Conservation (phyloP, 345 rosid species). For the Hibiscus tridactylites region DNA sequence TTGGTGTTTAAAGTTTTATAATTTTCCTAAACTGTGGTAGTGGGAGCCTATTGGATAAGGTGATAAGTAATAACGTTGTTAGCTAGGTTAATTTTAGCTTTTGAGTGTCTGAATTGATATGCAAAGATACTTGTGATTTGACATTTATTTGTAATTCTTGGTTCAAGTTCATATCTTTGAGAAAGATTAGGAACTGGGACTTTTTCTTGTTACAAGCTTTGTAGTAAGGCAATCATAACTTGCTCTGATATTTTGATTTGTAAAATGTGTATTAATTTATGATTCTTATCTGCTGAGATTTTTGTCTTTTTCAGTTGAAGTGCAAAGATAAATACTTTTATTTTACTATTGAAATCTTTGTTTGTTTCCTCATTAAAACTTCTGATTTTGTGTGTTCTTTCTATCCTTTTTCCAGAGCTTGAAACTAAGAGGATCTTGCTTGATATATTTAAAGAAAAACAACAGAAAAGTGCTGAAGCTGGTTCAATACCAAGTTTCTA, state of each 20-base stretch:
- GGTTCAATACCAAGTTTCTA: constrained; percentile 89
- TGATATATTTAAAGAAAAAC: constrained; percentile 96
- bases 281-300: neutral
- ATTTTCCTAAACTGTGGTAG: neutral
- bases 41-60: neutral
- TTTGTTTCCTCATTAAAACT: neutral
- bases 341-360: neutral
- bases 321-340: neutral
- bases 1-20: neutral
- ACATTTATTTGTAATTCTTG: neutral
- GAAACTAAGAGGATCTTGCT: constrained; percentile 97
- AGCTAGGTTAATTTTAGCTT: neutral
- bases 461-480: constrained; percentile 81
- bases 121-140: neutral
- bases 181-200: neutral
- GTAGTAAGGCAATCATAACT: neutral
- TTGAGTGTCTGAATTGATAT: neutral
- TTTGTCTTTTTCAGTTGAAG: neutral
- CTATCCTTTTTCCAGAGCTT: constrained; percentile 48
- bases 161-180: neutral
- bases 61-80: neutral
- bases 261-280: neutral
- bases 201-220: neutral
- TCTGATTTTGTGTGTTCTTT: constrained; percentile 3
- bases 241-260: neutral